phyloP scores from a whole-genome alignment of 2,329 filamentous ascomycete genomes.

The Chaetomiaceae sp. region DNA sequence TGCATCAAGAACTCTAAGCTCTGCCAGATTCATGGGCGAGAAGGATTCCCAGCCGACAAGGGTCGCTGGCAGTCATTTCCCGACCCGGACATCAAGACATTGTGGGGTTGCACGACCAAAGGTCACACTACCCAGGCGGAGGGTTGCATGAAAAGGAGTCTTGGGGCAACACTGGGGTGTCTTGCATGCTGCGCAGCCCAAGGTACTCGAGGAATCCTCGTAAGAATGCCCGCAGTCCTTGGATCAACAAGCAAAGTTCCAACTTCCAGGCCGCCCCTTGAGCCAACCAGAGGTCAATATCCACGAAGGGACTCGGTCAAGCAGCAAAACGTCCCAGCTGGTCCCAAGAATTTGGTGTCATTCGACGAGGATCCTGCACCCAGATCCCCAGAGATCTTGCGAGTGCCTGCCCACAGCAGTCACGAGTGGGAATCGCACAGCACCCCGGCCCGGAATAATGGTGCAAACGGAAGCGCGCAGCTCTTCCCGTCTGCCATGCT shows the following conservation, averaged over 20 bases:
- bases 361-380: too few relatives aligned
- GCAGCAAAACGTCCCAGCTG: not conserved
- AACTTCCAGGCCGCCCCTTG: not conserved
- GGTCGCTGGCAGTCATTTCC: conserved; percentile 8
- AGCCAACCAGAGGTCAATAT: conserved; percentile 1
- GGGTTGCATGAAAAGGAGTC: conserved; percentile 4
- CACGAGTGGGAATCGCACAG: too few relatives aligned
- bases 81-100: not conserved
- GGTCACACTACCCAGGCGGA: conserved; percentile 12
- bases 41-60: not conserved
- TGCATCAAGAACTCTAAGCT: not conserved
- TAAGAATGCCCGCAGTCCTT: not conserved
- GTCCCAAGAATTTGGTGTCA: not conserved
- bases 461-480: not conserved
- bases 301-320: conserved; percentile 1
- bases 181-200: not conserved
- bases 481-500: not conserved
- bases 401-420: not conserved
- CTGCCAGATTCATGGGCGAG: not conserved
- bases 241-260: not conserved
- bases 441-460: not conserved
- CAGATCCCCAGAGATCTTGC: too few relatives aligned
- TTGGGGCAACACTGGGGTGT: not conserved
- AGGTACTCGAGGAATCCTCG: not conserved
- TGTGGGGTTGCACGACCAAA: conserved; percentile 12